Evolutionary conservation across 2,329 filamentous ascomycete genomes (phyloP), one percentile per base, ranked within the genome.

Genomic region (Stylonectria norvegica): DNA sequence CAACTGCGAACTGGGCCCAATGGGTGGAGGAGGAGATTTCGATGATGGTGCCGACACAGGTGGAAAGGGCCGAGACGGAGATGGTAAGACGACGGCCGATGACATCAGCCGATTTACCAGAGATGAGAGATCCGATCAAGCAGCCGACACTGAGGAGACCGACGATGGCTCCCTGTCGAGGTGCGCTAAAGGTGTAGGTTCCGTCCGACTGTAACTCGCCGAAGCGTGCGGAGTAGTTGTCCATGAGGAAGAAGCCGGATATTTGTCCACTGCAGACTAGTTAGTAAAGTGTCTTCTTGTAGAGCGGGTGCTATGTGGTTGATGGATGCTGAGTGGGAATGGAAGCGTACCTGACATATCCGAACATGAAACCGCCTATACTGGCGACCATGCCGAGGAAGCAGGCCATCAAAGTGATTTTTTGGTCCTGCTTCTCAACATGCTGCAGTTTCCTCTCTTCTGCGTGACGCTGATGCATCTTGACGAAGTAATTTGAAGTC

Each of bases 1-100:
- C 83, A 14, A 82, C 61, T 19, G 80, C 80, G 42, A 85, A 74
- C 52, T 85, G 82, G 43, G 75, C 77, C 82, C 82, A 86, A 30
- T 63, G 62, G 3, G 49, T 57, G 2, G 63, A 52, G 0, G 79
- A 79, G 0, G 79, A 72, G 45, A 85, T 75, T 52, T 83, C 78
- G 14, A 86, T 75, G 33, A 82, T 65, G 32, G 79, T 83, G 38
- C 82, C 82, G 20, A 84, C 63, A 48, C 75, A 79, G 53, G 81
- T 79, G 60, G 81, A 77, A 43, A 84, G 69, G 40, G 79, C 76
- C 47, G 79, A 77, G 36, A 70, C 63, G n/a, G 78, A 76, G 50
- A 86, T 85, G 14, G 78, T 77, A 25, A 76, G 64, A 20, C 76
- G 74, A 11, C 82, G 78, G 17, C 82, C 82, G 33, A 85, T 68